Conservation (phyloP, 306 rosid genomes). For the Rosa multiflora region DNA sequence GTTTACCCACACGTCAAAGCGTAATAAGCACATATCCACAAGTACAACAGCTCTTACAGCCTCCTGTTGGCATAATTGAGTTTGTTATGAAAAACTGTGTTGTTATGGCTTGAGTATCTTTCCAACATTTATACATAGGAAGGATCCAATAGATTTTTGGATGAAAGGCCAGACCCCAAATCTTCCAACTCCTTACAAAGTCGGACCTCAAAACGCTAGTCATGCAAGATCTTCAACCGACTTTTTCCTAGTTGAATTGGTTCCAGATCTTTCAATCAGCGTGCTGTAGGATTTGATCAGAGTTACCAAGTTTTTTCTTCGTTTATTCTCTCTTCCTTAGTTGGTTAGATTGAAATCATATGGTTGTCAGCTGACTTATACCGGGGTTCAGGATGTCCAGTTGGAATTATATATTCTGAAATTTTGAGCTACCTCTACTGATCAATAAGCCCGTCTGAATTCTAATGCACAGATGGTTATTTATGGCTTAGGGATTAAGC, state of each 20-base stretch:
- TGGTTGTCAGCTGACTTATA: neutral
- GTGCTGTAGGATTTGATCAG: neutral
- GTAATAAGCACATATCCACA: neutral
- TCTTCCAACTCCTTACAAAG: neutral
- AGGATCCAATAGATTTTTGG: neutral
- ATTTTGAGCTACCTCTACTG: neutral
- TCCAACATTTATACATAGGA: neutral
- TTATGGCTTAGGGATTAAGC: too few relatives aligned
- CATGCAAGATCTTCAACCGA: neutral
- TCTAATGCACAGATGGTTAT: neutral
- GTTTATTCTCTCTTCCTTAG: neutral
- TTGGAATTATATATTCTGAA: neutral
- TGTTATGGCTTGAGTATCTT: neutral
- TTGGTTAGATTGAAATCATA: neutral
- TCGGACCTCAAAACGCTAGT: neutral
- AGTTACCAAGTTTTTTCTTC: neutral
- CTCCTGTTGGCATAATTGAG: neutral
- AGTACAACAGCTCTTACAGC: neutral
- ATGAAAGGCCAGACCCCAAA: neutral
- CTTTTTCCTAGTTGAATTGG: neutral
- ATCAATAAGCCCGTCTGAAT: neutral
- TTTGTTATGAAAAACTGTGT: neutral
- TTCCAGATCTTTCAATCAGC: neutral
- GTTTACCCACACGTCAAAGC: neutral
- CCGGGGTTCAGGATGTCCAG: neutral